Percentiles rank a stretch among this genome's conserved stretches.
Evolutionary conservation across 805 yeast genomes (phyloP).

Genomic region (Sugiyamaella qingdaonensis): DNA sequence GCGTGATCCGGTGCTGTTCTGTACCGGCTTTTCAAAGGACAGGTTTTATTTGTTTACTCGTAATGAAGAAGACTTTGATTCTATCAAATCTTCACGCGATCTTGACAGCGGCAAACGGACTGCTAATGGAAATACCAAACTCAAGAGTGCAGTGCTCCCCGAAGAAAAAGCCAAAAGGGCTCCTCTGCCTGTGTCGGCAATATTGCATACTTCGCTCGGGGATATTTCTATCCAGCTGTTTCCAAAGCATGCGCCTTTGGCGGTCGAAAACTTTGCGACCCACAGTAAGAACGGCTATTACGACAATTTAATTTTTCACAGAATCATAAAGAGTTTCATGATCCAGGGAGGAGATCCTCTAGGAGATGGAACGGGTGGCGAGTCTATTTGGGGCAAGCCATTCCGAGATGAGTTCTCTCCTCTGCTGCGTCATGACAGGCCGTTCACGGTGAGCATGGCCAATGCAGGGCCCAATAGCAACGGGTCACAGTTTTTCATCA

Average conservation of each 20-base stretch:
- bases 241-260: slow-evolving; percentile 37
- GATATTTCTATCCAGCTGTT: slow-evolving; percentile 39
- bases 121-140: slow-evolving; percentile 19
- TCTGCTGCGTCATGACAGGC: slow-evolving; percentile 45
- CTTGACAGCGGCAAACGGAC: slow-evolving; percentile 34
- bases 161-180: slow-evolving; percentile 21
- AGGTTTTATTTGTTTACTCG: slow-evolving; percentile 32
- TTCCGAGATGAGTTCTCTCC: slow-evolving; percentile 49
- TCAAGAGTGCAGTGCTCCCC: slow-evolving; percentile 18
- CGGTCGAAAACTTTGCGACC: slow-evolving; percentile 40
- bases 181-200: slow-evolving; percentile 18
- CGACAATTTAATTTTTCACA: slow-evolving; percentile 36
- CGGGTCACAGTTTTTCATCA: slow-evolving; percentile 58
- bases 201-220: slow-evolving; percentile 41
- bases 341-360: slow-evolving; percentile 58
- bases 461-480: slow-evolving; percentile 56
- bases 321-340: slow-evolving; percentile 51
- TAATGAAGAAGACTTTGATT: slow-evolving; percentile 18
- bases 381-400: slow-evolving; percentile 33
- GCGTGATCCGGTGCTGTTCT: slow-evolving; percentile 31
- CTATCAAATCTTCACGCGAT: slow-evolving; percentile 26
- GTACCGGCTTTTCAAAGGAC: slow-evolving; percentile 25
- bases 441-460: slow-evolving; percentile 58
- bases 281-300: slow-evolving; percentile 39
- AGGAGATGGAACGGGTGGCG: slow-evolving; percentile 42